A percentile compares a stretch with the other conserved stretches of the same genome.
Conservation (phyloP, 352 stramenopile species). For the Blastocystis sp. region DNA sequence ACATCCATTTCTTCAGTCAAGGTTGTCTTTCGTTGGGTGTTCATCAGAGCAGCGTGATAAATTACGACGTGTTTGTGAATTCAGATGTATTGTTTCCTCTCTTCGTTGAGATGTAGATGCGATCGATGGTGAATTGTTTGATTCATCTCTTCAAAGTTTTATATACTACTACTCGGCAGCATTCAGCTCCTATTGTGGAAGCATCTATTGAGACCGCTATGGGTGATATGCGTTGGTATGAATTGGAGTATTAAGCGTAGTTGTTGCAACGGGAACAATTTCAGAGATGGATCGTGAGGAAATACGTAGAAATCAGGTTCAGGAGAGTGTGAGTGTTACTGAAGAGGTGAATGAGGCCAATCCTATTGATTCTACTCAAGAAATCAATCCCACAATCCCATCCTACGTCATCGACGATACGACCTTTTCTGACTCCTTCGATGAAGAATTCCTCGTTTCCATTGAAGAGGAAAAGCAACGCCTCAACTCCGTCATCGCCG, state of each 20-base stretch:
- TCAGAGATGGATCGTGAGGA: slow-evolving; percentile 1
- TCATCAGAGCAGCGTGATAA: slow-evolving; percentile 25
- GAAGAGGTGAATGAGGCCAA: not conserved
- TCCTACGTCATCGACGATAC: not conserved
- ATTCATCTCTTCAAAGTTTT: slow-evolving; percentile 35
- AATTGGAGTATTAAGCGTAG: not conserved
- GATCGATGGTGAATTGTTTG: slow-evolving; percentile 10
- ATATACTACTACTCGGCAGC: not conserved
- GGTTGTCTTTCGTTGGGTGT: slow-evolving; percentile 24
- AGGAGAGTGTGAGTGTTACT: too few relatives aligned
- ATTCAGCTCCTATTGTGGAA: too few relatives aligned
- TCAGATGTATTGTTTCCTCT: not conserved
- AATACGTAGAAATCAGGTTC: not conserved
- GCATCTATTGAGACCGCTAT: not conserved
- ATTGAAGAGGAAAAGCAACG: not conserved
- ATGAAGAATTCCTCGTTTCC: not conserved
- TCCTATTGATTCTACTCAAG: not conserved
- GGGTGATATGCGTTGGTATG: not conserved
- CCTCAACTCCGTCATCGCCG: not conserved
- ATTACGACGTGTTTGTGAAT: slow-evolving; percentile 31
- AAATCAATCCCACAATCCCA: not conserved
- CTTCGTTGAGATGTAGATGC: not conserved
- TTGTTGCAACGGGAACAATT: slow-evolving; percentile 24
- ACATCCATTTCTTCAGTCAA: slow-evolving; percentile 37
- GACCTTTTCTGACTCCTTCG: not conserved